Evolutionary conservation across 176 grass and related monocot genomes (phyloP), one percentile per base, ranked within the genome.

Genomic region (Areca catechu): DNA sequence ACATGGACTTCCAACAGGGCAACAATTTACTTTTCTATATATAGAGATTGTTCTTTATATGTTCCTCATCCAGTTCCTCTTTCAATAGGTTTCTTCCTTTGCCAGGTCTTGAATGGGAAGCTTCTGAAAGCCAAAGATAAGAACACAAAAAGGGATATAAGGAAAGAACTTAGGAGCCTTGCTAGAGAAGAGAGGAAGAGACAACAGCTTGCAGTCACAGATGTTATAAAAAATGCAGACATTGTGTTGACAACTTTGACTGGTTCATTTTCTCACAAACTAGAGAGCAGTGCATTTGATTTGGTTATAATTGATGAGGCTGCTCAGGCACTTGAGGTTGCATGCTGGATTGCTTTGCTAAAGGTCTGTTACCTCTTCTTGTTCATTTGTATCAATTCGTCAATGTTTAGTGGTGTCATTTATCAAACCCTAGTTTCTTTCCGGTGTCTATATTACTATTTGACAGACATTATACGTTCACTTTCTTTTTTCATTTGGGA

Each of bases 231-330:
- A 88, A 85, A 74, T 49, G 71, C 83, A 47, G 86, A 91, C 80
- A 83, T 97, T 82, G 83, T 97, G 57, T 55, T 97, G 65, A 79
- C 92, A 15, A 97, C 86, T 79, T 84, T 97, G 80, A 97, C 92
- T 49, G 92, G 92, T 60, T 77, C 92, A 76, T 84, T 85, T 76
- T 82, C 92, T 6, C 85, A 74, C 64, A 90, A 97, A 71, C 51
- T 97, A 53, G 67, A 87, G 54, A 71, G 71, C 60, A 76, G 60
- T 83, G 55, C 77, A 47, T 97, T 97, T 85, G 92, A 97, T 81
- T 69, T 97, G 71, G 83, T 97, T 22, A 69, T 97, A 74, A 91
- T 97, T 75, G 92, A 97, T 77, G 92, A 97, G 79, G 92, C 92
- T 61, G 92, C 92, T 74, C 92, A 97, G 74, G 92, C 92, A 57